These are phyloP conservation scores for Cryptosporidium viatorum DNA, from an alignment of 169 alveolate genomes.

Conservation along the genomic window DNA sequence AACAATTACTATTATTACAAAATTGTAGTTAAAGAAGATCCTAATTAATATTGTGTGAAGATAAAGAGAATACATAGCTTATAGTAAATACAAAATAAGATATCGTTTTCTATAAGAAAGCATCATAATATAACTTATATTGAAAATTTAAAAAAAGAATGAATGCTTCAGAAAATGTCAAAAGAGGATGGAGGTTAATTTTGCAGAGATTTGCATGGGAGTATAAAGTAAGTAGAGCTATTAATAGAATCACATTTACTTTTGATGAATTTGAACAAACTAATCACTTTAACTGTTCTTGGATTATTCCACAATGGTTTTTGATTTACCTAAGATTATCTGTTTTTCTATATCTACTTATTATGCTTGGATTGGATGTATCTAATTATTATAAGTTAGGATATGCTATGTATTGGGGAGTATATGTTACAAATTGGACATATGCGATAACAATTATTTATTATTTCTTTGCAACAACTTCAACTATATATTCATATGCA, in stretches of 20 bases:
- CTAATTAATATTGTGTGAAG: neutral
- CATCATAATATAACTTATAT: neutral
- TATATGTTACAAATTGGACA: slow-evolving; percentile 73
- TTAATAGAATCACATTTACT: slow-evolving; percentile 41
- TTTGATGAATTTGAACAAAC: slow-evolving; percentile 69
- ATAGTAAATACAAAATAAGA: neutral
- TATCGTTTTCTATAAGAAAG: neutral
- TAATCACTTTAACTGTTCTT: slow-evolving; percentile 46
- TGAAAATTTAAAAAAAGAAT: neutral
- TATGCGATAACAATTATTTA: slow-evolving; percentile 54
- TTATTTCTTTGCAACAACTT: slow-evolving; percentile 42
- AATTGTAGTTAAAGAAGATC: neutral
- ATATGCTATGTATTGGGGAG: slow-evolving; percentile 53
- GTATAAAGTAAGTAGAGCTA: slow-evolving; percentile 20
- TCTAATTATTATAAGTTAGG: slow-evolving; percentile 38
- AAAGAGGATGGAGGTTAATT: slow-evolving; percentile 36
- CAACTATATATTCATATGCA: slow-evolving; percentile 56
- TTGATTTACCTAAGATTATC: slow-evolving; percentile 27
- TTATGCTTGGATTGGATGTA: slow-evolving; percentile 55
- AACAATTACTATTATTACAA: too few relatives aligned
- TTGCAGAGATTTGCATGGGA: slow-evolving; percentile 56
- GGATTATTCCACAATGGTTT: slow-evolving; percentile 73
- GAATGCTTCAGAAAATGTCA: neutral
- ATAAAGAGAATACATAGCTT: too few relatives aligned
- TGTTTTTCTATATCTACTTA: slow-evolving; percentile 22